Evolutionary conservation across 2,329 filamentous ascomycete genomes (phyloP).

Genomic region (Aspergillus sp.): DNA sequence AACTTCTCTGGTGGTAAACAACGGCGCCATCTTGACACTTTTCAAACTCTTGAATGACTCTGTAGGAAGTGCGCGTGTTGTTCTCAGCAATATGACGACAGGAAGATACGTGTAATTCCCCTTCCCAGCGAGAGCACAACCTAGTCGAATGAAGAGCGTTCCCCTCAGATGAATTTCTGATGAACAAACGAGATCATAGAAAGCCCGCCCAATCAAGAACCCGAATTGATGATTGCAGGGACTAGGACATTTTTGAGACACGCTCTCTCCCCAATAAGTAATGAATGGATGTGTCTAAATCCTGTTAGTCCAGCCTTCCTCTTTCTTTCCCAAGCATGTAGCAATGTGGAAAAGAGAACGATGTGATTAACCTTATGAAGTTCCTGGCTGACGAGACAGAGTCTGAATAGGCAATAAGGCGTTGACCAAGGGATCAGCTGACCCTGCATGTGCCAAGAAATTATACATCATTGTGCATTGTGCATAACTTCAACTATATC

Average conservation of each 20-base stretch:
- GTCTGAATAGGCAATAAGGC: not conserved
- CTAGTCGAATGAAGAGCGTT: too few relatives aligned
- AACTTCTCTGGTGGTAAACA: slow-evolving; percentile 8
- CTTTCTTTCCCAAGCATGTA: too few relatives aligned
- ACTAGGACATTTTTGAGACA: too few relatives aligned
- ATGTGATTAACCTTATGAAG: not conserved
- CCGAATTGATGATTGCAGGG: too few relatives aligned
- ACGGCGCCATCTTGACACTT: slow-evolving; percentile 8
- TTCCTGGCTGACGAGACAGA: not conserved
- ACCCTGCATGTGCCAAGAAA: not conserved
- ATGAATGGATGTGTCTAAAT: too few relatives aligned
- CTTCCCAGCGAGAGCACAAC: too few relatives aligned
- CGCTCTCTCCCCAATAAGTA: too few relatives aligned
- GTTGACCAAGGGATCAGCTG: not conserved
- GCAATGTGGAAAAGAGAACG: not conserved
- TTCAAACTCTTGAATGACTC: not conserved
- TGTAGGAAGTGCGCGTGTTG: not conserved
- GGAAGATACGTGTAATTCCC: too few relatives aligned
- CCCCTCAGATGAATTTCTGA: too few relatives aligned
- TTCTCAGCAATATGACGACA: not conserved
- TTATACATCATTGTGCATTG: not conserved
- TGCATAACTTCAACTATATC: not conserved
- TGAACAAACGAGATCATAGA: too few relatives aligned
- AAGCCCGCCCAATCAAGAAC: too few relatives aligned
- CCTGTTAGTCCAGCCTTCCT: too few relatives aligned